Evolutionary conservation across 1,139 yeast species (phyloP).

Genomic region (Lodderomyces metapsilosis): DNA sequence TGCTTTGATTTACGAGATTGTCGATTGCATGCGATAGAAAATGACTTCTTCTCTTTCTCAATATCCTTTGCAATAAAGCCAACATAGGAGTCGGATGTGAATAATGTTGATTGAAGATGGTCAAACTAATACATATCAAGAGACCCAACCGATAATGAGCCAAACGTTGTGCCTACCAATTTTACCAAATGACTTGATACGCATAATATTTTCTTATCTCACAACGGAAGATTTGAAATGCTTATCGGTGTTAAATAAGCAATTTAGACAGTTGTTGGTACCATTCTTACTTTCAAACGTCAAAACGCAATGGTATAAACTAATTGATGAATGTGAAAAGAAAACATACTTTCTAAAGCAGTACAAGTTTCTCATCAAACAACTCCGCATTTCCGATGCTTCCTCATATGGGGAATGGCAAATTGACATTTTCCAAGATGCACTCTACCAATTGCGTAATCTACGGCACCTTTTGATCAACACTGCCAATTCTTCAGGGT

Average conservation of each 20-base stretch:
- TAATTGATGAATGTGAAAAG: constrained; percentile 16
- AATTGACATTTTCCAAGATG: constrained; percentile 26
- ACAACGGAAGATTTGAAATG: constrained; percentile 23
- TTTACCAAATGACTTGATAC: constrained; percentile 31
- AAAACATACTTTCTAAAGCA: constrained; percentile 8
- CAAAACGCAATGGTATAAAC: constrained; percentile 31
- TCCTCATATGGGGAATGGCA: constrained; percentile 46
- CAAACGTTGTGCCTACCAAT: constrained; percentile 16
- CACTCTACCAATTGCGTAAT: constrained; percentile 21
- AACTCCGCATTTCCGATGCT: constrained; percentile 31
- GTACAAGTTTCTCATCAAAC: constrained; percentile 15
- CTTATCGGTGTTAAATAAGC: constrained; percentile 21
- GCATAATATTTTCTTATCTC: constrained; percentile 20
- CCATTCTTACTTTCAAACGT: constrained; percentile 24
- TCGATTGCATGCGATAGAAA: too few species aligned
- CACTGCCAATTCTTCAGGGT: constrained; percentile 38
- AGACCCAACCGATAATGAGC: too few species aligned
- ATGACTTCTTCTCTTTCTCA: too few species aligned
- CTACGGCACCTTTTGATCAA: constrained; percentile 27
- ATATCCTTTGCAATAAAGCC: constrained; percentile 1
- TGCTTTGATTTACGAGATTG: too few species aligned
- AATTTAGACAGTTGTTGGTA: constrained; percentile 20
- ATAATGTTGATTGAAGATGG: background rate
- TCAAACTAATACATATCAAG: background rate
- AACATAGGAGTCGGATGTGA: background rate